Base-by-base conservation (phyloP, 805 yeast genomes). In the Candida pseudofarinosa region DNA sequence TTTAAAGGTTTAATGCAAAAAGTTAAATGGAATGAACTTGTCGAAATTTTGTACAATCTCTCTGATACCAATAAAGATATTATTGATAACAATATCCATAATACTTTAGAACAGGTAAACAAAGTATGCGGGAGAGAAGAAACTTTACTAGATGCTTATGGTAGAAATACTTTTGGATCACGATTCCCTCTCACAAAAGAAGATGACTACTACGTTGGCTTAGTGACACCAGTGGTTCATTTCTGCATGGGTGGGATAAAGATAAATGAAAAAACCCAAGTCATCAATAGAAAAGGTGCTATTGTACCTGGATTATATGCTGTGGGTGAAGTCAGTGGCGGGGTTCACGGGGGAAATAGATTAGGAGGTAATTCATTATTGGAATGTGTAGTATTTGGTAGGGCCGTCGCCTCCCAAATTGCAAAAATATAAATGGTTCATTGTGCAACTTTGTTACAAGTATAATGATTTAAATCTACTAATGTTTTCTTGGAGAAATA, bases 311-410 rank as follows among this genome's bases (percentile, higher is more conserved):
- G 81, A 13, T 53, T 81, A 7, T 81, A 67, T 56, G 86, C 86
- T 0, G 77, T 77, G 16, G 88, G 88, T 12, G 88, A 82, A 55
- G 75, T 79, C 16, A 75, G 82, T 38, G 87, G 86, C 15, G 88
- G 86, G 35, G 76, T 81, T 4, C 87, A 81, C 54, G 88, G 88
- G 8, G 72, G 67, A 13, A 79, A 79, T 51, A 70, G 86, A 58
- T 59, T 82, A 19, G 81, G 80, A 23, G 85, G 85, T 1, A 73
- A 80, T 10, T 71, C 80, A 36, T 61, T 80, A 33, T 59, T 80
- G 26, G 81, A 77, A 50, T 79, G 84, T 65, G 83, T 77, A 5
- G 84, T 80, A 0, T 80, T 74, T 56, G 84, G 84, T 3, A 13
- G 17, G 13, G 7, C 6, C 6, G 34, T n/a, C 6, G 34, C 34